A percentile compares a stretch with the other conserved stretches of the same genome.
Evolutionary conservation across 257 asterid species (phyloP).

Genomic region (Solanum microdontum): DNA sequence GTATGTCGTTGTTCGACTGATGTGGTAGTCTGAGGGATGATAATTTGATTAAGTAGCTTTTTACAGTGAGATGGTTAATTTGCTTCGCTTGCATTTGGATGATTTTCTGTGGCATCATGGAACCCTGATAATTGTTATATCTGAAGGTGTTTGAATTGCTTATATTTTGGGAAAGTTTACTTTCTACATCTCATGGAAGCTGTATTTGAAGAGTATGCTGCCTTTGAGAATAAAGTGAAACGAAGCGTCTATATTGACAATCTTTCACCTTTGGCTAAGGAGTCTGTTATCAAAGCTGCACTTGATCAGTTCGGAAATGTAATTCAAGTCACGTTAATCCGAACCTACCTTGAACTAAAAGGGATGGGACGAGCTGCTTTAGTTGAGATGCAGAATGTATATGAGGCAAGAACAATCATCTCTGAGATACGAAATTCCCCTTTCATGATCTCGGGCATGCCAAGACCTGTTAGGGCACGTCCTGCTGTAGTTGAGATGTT

Average conservation of each 20-base stretch:
- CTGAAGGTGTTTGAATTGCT: background rate
- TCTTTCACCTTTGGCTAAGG: background rate
- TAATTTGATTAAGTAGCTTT: background rate
- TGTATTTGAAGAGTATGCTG: background rate
- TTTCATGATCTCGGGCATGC: conserved; percentile 3
- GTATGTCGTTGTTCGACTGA: background rate
- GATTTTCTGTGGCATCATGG: background rate
- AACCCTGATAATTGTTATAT: no score
- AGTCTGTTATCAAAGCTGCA: conserved; percentile 1
- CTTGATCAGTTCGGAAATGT: background rate
- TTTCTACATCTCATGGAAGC: background rate
- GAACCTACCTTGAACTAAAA: background rate
- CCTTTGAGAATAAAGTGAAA: background rate
- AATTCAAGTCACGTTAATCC: background rate
- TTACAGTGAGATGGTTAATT: background rate
- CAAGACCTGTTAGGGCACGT: conserved; percentile 2
- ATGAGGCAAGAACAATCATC: background rate
- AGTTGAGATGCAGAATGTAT: background rate
- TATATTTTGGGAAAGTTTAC: background rate
- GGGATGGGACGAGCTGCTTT: background rate
- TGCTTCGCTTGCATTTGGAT: background rate
- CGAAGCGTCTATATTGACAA: background rate
- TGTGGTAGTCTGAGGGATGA: background rate
- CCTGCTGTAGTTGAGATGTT: background rate
- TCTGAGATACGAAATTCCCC: background rate